phyloP scores from a whole-genome alignment of 371 early-diverging fungal genomes.

The Chytridium lagenaria region DNA sequence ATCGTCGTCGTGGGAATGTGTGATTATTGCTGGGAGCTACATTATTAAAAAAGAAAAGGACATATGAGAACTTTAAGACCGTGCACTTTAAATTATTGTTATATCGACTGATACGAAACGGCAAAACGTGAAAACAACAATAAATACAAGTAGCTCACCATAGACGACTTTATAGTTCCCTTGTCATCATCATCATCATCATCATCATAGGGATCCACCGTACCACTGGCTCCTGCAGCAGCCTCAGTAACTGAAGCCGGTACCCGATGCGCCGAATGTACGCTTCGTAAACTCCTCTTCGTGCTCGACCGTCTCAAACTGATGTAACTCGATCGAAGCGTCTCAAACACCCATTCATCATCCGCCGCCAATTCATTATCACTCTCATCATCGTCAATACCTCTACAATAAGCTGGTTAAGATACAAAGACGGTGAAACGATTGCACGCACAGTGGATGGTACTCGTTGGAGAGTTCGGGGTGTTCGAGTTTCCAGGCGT shows the following conservation, averaged over 20 bases:
- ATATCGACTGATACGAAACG: too few species aligned
- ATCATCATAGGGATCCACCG: neutral
- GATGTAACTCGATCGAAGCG: conserved; percentile 15
- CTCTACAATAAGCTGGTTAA: neutral
- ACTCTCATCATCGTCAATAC: conserved; percentile 14
- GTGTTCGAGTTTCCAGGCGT: conserved; percentile 40
- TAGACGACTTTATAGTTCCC: conserved; percentile 6
- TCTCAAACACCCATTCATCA: conserved; percentile 52
- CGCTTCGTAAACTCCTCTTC: neutral
- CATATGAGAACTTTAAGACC: too few species aligned
- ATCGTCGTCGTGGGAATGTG: too few species aligned
- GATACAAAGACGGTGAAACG: neutral
- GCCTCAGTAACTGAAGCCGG: neutral
- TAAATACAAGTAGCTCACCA: too few species aligned
- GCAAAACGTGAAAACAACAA: too few species aligned
- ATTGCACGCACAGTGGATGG: neutral
- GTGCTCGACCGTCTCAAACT: conserved; percentile 3
- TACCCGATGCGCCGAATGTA: neutral
- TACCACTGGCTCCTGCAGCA: too few species aligned
- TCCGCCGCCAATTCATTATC: conserved; percentile 30
- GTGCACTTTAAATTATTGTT: too few species aligned
- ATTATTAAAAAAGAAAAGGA: too few species aligned
- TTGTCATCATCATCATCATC: neutral
- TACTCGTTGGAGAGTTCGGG: conserved; percentile 21
- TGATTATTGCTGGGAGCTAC: too few species aligned